Conservation (phyloP, 306 rosid species). For the Fagus crenata region DNA sequence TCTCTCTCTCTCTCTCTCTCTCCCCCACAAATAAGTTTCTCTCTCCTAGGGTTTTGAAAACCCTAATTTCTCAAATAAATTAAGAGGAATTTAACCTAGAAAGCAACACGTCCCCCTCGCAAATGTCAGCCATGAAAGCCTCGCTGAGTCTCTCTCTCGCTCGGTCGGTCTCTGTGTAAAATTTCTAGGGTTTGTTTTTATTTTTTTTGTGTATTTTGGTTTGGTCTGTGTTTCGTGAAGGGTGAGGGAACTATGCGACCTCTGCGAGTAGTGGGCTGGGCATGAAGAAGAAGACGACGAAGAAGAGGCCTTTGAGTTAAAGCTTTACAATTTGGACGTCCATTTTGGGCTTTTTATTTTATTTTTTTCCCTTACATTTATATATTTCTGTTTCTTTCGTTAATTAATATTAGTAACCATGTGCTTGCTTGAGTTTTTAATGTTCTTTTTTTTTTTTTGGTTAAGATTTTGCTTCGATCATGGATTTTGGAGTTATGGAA, state of each 20-base stretch:
- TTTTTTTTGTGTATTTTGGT: conserved; percentile 22
- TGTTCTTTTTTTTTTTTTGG: too few species aligned
- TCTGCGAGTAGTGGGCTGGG: conserved; percentile 94
- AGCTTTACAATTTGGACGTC: conserved; percentile 42
- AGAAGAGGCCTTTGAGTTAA: conserved; percentile 50
- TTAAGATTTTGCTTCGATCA: too few species aligned
- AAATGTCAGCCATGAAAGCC: conserved; percentile 69
- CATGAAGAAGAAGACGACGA: conserved; percentile 67
- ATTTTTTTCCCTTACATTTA: not conserved
- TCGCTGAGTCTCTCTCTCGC: conserved; percentile 28
- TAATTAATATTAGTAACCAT: too few species aligned
- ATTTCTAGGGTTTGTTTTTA: conserved; percentile 34
- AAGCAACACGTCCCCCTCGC: conserved; percentile 30
- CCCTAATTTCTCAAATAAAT: conserved; percentile 28
- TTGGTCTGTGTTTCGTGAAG: conserved; percentile 38
- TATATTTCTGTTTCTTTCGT: not conserved
- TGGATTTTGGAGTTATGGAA: too few species aligned
- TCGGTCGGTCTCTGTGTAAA: conserved; percentile 26
- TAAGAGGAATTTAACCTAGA: conserved; percentile 53
- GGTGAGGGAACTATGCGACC: conserved; percentile 70
- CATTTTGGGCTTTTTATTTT: conserved; percentile 72
- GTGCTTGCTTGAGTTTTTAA: too few species aligned
- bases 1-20: conserved; percentile 17
- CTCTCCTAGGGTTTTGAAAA: conserved; percentile 90
- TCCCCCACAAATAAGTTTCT: conserved; percentile 21